Base-by-base conservation (phyloP, 2,329 filamentous ascomycete genomes). In the Byssochlamys sp. region DNA sequence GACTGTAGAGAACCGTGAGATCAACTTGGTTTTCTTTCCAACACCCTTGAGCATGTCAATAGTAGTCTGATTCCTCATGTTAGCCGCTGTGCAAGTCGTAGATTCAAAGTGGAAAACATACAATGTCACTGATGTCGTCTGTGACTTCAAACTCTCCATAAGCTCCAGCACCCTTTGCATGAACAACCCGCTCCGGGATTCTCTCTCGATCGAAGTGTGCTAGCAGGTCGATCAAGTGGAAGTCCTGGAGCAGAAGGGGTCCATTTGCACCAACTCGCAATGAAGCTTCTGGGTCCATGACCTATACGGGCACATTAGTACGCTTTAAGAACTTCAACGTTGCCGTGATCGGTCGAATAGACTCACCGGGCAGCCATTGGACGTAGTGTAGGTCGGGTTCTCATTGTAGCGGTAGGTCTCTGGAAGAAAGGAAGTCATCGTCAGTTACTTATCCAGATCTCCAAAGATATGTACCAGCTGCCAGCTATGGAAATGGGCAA, bases 1-100 rank as follows among this genome's bases (percentile, higher is more conserved):
- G 3, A 90, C 87, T 1, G 88, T 91, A 0, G 86, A 90, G 73
- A 91, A 90, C 3, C 88, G 84, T 50, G 81, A 80, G 1, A 86
- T 80, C 60, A 86, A 72, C 14, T 85, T 83, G 53, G 86, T 89
- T 70, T 83, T 83, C 76, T 89, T 89, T 63, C 87, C 88, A 55
- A 83, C 77, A 57, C 81, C 76, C 65, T 76, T 80, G 61, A 80
- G 73, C 66, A 85, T 74, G 59, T 79, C 75, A 59, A 75, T 66
- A 26, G 65, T 66, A n/a, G 72, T 74, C 69, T 73, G 59, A 10
- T 25, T 27, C 25, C 26, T 27, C 3, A 4, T 35, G 2, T 31
- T 10, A 31, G 28, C 29, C 6, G 7, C 50, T 10, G 10, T 14
- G n/a, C 26, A 10, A 53, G 52, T 28, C 2, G 14, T n/a, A 29